phyloP scores from a whole-genome alignment of 129 eudicot genomes.

The Daucus carota region DNA sequence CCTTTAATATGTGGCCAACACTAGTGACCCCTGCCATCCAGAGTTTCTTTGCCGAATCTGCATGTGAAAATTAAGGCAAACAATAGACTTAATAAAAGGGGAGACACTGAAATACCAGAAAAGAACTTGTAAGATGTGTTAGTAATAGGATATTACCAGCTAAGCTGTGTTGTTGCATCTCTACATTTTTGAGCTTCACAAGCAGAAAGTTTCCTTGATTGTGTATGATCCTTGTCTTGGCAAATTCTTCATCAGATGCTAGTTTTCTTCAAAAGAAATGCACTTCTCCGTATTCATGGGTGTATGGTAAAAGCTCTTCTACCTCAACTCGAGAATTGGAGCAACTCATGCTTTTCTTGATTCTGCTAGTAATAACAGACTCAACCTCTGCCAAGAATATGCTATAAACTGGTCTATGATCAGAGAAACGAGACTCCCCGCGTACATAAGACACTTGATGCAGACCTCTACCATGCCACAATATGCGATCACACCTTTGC shows the following conservation, averaged over 20 bases:
- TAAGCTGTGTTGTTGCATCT: constrained; percentile 1
- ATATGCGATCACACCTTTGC: constrained; percentile 88
- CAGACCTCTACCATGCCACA: constrained; percentile 81
- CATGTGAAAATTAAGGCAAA: not conserved
- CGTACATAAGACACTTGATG: constrained; percentile 74
- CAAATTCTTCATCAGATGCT: not conserved
- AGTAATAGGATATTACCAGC: not conserved
- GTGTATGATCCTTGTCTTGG: constrained; percentile 7
- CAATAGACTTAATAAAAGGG: not conserved
- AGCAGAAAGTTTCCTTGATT: not conserved
- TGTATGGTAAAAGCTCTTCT: constrained; percentile 67
- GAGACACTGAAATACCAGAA: not conserved
- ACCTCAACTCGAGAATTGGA: constrained; percentile 61
- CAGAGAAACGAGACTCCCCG: constrained; percentile 83
- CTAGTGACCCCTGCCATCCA: no score
- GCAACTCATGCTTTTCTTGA: constrained; percentile 51
- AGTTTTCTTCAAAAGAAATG: constrained; percentile 23
- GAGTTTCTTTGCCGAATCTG: not conserved
- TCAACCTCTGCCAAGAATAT: constrained; percentile 72
- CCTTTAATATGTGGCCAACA: no score
- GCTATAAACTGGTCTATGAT: constrained; percentile 83
- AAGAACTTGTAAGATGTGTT: not conserved
- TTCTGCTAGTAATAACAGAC: constrained; percentile 38
- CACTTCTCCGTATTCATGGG: constrained; percentile 35
- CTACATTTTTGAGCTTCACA: not conserved